Percentiles rank a stretch among this genome's conserved stretches.
phyloP scores from a whole-genome alignment of 2,329 filamentous ascomycete species.

The Graphiopsis chlorocephala region DNA sequence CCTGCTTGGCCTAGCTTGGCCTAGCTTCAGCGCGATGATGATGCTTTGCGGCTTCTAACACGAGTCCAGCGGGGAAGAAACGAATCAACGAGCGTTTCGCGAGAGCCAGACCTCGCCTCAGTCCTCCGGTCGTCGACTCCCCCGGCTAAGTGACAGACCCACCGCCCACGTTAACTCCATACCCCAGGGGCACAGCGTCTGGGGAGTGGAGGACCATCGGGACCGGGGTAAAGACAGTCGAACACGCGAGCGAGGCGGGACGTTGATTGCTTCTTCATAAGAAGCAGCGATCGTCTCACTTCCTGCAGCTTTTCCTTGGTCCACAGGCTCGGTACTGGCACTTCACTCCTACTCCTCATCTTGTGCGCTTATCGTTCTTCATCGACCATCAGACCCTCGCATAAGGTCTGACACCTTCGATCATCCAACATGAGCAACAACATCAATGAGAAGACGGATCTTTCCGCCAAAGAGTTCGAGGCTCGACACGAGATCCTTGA shows the following conservation, averaged over 20 bases:
- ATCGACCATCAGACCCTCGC: too few relatives aligned
- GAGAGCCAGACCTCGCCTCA: background rate
- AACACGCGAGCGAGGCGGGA: background rate
- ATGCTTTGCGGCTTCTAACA: background rate
- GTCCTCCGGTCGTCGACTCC: background rate
- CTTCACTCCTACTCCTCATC: too few relatives aligned
- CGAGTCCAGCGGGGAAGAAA: constrained; percentile 8
- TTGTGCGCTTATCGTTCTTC: too few relatives aligned
- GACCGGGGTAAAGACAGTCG: background rate
- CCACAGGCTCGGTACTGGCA: too few relatives aligned
- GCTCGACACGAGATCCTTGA: background rate
- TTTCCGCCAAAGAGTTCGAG: constrained; percentile 5
- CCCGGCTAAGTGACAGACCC: background rate
- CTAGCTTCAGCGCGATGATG: background rate
- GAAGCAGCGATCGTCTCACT: too few relatives aligned
- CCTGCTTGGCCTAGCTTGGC: background rate
- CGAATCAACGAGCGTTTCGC: background rate
- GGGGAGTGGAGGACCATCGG: constrained; percentile 7
- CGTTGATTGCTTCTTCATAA: too few relatives aligned
- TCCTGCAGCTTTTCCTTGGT: too few relatives aligned
- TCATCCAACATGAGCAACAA: constrained; percentile 9
- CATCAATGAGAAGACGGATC: constrained; percentile 14
- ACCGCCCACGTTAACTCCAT: background rate
- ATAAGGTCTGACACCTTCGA: too few relatives aligned
- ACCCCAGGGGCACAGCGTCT: constrained; percentile 3